phyloP scores from a whole-genome alignment of 1,284 basidiomycete genomes.

The Porphyrellus sp. region DNA sequence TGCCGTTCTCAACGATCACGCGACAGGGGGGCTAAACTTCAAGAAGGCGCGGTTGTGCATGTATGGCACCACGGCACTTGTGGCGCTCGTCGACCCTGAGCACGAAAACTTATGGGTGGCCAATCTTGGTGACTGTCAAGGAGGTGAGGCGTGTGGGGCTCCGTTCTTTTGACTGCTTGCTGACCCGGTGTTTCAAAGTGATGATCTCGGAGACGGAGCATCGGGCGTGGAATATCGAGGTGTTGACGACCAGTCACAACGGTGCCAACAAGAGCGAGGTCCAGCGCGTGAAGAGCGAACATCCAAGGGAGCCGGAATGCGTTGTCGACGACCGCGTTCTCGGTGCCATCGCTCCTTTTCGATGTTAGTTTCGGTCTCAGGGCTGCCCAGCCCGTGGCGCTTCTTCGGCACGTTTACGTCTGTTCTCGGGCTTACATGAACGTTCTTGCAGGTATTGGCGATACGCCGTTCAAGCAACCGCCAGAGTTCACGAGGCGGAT shows the following conservation, averaged over 20 bases:
- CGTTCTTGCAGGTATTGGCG: constrained; percentile 54
- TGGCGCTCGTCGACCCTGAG: constrained; percentile 63
- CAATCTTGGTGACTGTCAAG: constrained; percentile 71
- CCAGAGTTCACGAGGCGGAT: constrained; percentile 65
- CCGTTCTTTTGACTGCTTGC: neutral
- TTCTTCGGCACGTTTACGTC: constrained; percentile 4
- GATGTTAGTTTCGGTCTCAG: constrained; percentile 46
- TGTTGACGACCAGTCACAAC: constrained; percentile 60
- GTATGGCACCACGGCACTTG: constrained; percentile 70
- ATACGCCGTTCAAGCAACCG: constrained; percentile 70
- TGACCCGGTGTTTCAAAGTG: constrained; percentile 36
- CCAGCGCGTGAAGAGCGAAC: constrained; percentile 53
- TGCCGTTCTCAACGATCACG: constrained; percentile 59
- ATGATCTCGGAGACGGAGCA: constrained; percentile 46
- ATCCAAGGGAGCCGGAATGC: constrained; percentile 62
- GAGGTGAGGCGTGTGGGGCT: constrained; percentile 42
- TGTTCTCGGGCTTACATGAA: constrained; percentile 4
- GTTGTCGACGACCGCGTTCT: constrained; percentile 61
- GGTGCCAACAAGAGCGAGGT: constrained; percentile 59
- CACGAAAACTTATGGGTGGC: constrained; percentile 67
- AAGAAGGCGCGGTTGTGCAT: constrained; percentile 63
- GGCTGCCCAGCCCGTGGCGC: constrained; percentile 6
- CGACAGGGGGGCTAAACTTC: constrained; percentile 55
- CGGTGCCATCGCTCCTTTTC: constrained; percentile 66
- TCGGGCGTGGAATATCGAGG: constrained; percentile 51